Conservation (phyloP, 1,284 basidiomycete species). For the Singerocomus inundabilis region DNA sequence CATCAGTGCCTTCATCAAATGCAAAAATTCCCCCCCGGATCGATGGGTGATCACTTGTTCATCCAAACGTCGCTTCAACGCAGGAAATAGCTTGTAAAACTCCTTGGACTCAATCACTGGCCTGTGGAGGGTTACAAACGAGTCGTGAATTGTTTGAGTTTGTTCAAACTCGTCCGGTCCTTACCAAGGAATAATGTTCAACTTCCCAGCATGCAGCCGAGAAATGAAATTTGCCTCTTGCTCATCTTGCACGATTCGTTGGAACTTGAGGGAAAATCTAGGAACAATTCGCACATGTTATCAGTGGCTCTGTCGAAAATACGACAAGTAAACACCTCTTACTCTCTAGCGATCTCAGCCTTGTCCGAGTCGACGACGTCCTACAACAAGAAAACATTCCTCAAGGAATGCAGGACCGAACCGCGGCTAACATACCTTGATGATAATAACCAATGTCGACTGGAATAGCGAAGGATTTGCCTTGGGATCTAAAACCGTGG, state of each 20-base stretch:
- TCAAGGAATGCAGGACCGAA: neutral
- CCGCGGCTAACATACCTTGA: slow-evolving; percentile 43
- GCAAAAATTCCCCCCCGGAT: slow-evolving; percentile 53
- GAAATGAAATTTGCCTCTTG: slow-evolving; percentile 63
- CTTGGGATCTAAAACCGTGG: slow-evolving; percentile 54
- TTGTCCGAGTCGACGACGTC: slow-evolving; percentile 61
- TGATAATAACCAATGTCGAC: slow-evolving; percentile 59
- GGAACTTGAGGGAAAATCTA: slow-evolving; percentile 55
- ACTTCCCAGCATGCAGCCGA: slow-evolving; percentile 49
- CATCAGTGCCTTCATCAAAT: slow-evolving; percentile 62
- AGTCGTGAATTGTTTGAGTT: too few species aligned
- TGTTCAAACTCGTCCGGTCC: neutral
- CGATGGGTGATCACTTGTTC: slow-evolving; percentile 48
- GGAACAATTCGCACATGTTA: neutral
- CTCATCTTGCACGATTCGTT: slow-evolving; percentile 56
- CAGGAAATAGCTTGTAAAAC: slow-evolving; percentile 53
- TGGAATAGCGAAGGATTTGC: slow-evolving; percentile 59
- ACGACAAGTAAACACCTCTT: slow-evolving; percentile 10
- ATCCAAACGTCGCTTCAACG: slow-evolving; percentile 46
- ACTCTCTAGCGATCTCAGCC: slow-evolving; percentile 57
- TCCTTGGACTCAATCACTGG: slow-evolving; percentile 60
- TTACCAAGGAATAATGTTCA: slow-evolving; percentile 55
- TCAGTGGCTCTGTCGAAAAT: neutral
- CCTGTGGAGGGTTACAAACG: slow-evolving; percentile 31
- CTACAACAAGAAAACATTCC: slow-evolving; percentile 25